Conservation (phyloP, 2,329 filamentous ascomycete genomes). For the Fusarium fujikuroi region DNA sequence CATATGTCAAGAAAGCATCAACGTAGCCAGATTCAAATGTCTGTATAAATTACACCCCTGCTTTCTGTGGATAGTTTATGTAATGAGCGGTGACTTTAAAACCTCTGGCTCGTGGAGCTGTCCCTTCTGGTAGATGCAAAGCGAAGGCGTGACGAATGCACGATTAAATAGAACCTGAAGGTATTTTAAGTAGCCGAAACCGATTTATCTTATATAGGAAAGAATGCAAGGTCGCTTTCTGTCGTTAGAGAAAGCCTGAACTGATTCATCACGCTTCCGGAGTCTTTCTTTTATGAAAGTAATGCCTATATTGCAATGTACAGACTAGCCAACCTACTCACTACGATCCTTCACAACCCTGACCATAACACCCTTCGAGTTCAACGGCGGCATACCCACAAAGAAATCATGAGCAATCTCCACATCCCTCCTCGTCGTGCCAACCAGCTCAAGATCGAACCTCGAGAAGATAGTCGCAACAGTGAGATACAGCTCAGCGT, state of each 20-base stretch:
- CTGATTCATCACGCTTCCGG: no score
- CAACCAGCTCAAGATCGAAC: neutral
- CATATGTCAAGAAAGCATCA: neutral
- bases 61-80: no score
- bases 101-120: no score
- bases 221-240: neutral
- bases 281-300: no score
- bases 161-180: no score
- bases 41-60: accelerated
- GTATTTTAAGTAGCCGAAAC: no score
- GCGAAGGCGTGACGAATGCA: no score
- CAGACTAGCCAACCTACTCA: no score
- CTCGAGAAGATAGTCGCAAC: neutral
- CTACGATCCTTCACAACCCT: neutral
- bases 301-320: accelerated
- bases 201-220: no score
- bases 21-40: accelerated
- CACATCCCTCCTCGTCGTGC: neutral
- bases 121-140: no score
- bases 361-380: neutral
- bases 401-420: slow-evolving; percentile 7
- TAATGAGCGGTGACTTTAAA: no score
- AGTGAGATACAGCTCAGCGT: slow-evolving; percentile 5
- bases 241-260: neutral
- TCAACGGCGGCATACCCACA: neutral